Conservation (phyloP, 768 basidiomycete species). For the Suillus weaverae region DNA sequence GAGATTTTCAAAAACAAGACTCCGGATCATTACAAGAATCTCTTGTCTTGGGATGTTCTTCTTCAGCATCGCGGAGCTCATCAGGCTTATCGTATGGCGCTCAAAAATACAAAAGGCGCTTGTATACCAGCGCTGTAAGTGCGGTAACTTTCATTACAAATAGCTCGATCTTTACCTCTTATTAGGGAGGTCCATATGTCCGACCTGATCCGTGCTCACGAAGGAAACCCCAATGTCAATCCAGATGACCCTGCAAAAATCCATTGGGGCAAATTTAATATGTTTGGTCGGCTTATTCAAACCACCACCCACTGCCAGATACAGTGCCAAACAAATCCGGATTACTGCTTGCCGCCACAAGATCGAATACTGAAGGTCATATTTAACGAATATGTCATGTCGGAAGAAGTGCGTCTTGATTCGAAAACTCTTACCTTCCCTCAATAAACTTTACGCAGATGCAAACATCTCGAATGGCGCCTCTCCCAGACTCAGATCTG, state of each 20-base stretch:
- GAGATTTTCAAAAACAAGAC: constrained; percentile 66
- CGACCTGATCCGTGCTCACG: constrained; percentile 84
- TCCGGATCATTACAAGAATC: constrained; percentile 71
- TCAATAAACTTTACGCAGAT: constrained; percentile 42
- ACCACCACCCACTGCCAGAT: constrained; percentile 77
- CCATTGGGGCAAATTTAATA: constrained; percentile 95
- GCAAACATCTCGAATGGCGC: constrained; percentile 64
- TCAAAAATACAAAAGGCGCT: constrained; percentile 81
- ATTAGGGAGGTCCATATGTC: constrained; percentile 86
- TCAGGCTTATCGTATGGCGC: constrained; percentile 86
- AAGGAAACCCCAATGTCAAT: constrained; percentile 76
- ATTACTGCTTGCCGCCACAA: constrained; percentile 65
- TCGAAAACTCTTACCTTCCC: neutral
- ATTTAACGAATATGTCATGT: constrained; percentile 61
- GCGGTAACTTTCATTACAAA: neutral
- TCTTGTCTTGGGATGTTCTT: constrained; percentile 82
- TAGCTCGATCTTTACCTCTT: constrained; percentile 15
- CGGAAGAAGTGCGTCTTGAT: constrained; percentile 52
- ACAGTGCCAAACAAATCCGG: constrained; percentile 59
- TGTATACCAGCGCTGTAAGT: constrained; percentile 85
- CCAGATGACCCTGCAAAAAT: constrained; percentile 67
- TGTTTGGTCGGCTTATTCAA: constrained; percentile 85
- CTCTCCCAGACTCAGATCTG: constrained; percentile 43
- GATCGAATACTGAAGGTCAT: constrained; percentile 55
- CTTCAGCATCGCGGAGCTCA: constrained; percentile 81